Evolutionary conservation across 2,329 filamentous ascomycete species (phyloP).

Genomic region (Xylogone sp.): DNA sequence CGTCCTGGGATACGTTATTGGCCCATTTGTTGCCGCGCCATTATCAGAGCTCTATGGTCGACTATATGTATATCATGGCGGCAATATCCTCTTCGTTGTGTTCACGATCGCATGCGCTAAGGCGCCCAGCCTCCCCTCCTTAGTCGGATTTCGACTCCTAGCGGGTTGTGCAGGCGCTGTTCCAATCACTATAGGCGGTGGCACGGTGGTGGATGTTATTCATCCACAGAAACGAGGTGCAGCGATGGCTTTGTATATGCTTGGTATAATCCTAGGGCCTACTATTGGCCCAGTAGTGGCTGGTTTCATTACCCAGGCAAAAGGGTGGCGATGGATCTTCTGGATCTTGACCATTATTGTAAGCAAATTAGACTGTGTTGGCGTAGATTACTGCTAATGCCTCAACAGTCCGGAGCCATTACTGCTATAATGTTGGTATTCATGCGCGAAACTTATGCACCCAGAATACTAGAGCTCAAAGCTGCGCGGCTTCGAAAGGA

Average conservation of each 20-base stretch:
- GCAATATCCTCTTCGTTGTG: constrained; percentile 47
- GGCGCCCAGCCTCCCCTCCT: constrained; percentile 38
- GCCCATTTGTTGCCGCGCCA: constrained; percentile 55
- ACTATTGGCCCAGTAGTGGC: constrained; percentile 23
- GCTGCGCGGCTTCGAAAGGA: constrained; percentile 28
- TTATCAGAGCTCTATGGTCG: constrained; percentile 58
- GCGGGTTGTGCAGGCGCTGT: constrained; percentile 59
- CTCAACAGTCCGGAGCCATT: constrained; percentile 29
- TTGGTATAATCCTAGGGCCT: constrained; percentile 37
- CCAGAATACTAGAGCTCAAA: constrained; percentile 29
- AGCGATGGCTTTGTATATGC: constrained; percentile 48
- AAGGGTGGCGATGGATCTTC: constrained; percentile 33
- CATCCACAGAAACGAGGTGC: constrained; percentile 50
- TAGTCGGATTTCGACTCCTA: constrained; percentile 57
- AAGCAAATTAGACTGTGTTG: constrained; percentile 42
- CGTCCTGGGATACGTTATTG: constrained; percentile 59
- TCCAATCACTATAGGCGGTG: constrained; percentile 56
- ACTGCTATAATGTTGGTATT: constrained; percentile 39
- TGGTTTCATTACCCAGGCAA: constrained; percentile 27
- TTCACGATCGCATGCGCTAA: constrained; percentile 38
- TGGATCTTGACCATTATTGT: constrained; percentile 42
- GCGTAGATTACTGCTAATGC: neutral
- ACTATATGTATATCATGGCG: constrained; percentile 43
- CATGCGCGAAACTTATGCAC: constrained; percentile 35
- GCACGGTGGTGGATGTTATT: constrained; percentile 63